These are phyloP conservation scores for Backusella mclennaniae DNA, from an alignment of 192 early-diverging fungal genomes.

Conservation along the genomic window DNA sequence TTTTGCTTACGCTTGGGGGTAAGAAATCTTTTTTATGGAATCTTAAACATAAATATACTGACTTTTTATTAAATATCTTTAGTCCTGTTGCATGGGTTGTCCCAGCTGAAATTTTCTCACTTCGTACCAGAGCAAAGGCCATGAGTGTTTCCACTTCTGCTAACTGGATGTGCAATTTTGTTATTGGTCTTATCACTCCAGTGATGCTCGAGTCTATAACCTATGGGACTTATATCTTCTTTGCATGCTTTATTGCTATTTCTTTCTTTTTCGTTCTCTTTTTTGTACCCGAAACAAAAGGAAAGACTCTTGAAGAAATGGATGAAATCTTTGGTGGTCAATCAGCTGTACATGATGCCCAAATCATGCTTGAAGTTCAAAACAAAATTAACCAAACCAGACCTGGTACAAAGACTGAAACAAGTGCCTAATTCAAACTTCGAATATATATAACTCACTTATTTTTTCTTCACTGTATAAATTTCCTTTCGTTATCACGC, in stretches of 20 bases:
- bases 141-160: constrained; percentile 68
- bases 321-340: constrained; percentile 60
- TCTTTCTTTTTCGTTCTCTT: constrained; percentile 53
- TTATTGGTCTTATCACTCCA: constrained; percentile 65
- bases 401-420: constrained; percentile 6
- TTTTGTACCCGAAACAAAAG: constrained; percentile 69
- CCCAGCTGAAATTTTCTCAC: constrained; percentile 70
- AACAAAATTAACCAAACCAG: not conserved
- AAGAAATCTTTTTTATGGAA: not conserved
- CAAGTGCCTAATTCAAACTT: not conserved
- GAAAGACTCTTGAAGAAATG: constrained; percentile 67
- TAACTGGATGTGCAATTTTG: constrained; percentile 83
- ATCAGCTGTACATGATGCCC: constrained; percentile 22
- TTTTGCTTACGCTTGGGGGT: constrained; percentile 54
- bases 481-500: not conserved
- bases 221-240: constrained; percentile 60
- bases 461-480: not conserved
- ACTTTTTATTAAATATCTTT: not conserved
- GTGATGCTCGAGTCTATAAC: constrained; percentile 54
- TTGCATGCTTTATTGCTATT: constrained; percentile 50
- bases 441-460: not conserved
- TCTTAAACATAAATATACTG: not conserved
- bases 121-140: constrained; percentile 74
- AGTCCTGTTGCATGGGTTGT: constrained; percentile 69
- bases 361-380: constrained; percentile 23